Evolutionary conservation across 345 rosid genomes (phyloP).

Genomic region (Pistacia atlantica): DNA sequence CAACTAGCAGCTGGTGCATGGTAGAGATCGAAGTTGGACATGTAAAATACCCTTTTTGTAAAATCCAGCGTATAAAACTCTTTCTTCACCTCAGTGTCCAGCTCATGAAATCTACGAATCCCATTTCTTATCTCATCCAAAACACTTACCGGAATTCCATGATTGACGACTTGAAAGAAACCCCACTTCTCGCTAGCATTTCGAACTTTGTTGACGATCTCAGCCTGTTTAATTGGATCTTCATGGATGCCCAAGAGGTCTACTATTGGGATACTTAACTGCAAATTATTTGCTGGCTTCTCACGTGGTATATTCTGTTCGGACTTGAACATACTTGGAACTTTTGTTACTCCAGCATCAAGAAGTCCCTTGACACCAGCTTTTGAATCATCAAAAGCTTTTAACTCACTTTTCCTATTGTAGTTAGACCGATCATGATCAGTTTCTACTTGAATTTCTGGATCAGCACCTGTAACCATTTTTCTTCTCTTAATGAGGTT

Average conservation of each 20-base stretch:
- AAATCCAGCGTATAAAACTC: slow-evolving; percentile 24
- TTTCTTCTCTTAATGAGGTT: neutral
- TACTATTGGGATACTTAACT: neutral
- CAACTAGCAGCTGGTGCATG: slow-evolving; percentile 26
- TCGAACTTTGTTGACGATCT: neutral
- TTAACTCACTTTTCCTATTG: slow-evolving; percentile 14
- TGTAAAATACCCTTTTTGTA: slow-evolving; percentile 1
- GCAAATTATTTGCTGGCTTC: neutral
- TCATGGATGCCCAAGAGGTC: neutral
- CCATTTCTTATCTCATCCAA: slow-evolving; percentile 20
- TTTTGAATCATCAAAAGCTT: slow-evolving; percentile 14
- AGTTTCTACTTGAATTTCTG: neutral
- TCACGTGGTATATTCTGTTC: neutral
- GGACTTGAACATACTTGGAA: neutral
- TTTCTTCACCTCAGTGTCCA: slow-evolving; percentile 25
- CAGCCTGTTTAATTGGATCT: neutral
- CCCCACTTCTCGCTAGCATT: slow-evolving; percentile 27
- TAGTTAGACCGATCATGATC: neutral
- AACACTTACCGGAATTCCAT: slow-evolving; percentile 19
- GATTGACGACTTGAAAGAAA: slow-evolving; percentile 29
- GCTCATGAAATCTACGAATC: slow-evolving; percentile 25
- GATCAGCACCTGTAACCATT: neutral
- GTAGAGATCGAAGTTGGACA: slow-evolving; percentile 27
- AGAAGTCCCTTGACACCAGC: slow-evolving; percentile 19
- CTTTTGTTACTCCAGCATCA: neutral